Conservation (phyloP, 768 basidiomycete genomes). For the Lactifluus volemus region DNA sequence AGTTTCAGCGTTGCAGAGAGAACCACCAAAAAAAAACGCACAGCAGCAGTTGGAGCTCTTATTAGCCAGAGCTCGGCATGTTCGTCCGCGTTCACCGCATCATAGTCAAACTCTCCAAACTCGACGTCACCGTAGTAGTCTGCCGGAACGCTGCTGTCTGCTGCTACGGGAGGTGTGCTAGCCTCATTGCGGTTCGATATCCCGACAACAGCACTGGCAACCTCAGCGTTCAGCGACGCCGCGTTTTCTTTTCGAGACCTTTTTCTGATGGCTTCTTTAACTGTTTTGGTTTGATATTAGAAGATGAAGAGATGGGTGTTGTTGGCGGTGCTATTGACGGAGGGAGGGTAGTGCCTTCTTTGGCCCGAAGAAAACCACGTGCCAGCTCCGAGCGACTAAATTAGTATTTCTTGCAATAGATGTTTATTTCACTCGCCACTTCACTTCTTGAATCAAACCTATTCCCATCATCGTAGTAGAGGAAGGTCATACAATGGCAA, state of each 20-base stretch:
- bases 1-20: not conserved
- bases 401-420: too few species aligned
- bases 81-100: slow-evolving; percentile 14
- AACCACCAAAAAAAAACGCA: not conserved
- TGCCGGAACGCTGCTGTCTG: not conserved
- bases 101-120: slow-evolving; percentile 20
- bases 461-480: too few species aligned
- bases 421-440: too few species aligned
- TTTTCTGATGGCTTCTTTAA: not conserved
- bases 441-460: too few species aligned
- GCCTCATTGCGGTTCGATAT: not conserved
- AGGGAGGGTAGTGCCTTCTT: too few species aligned
- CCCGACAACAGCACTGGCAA: not conserved
- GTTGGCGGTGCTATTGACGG: not conserved
- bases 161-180: not conserved
- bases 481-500: too few species aligned
- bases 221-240: not conserved
- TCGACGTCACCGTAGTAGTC: slow-evolving; percentile 6
- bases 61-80: slow-evolving; percentile 20
- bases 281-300: not conserved
- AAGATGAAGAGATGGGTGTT: not conserved
- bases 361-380: too few species aligned
- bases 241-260: not conserved
- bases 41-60: slow-evolving; percentile 5
- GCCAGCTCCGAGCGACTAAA: too few species aligned